A percentile compares a stretch with the other conserved stretches of the same genome.
Conservation (phyloP, 192 early-diverging fungal genomes). For the Paraglomus occultum region DNA sequence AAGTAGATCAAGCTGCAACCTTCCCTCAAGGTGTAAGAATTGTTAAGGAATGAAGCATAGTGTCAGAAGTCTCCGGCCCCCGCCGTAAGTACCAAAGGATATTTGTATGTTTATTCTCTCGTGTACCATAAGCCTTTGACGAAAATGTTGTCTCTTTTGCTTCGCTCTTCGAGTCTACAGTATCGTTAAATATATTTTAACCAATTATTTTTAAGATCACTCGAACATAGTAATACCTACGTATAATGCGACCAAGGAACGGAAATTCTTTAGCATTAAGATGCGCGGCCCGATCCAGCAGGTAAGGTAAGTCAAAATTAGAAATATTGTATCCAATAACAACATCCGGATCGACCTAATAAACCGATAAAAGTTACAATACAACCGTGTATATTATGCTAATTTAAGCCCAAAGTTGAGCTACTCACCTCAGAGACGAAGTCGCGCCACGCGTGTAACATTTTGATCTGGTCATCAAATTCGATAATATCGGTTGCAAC, state of each 20-base stretch:
- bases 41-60: background rate
- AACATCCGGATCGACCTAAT: slow-evolving; percentile 83
- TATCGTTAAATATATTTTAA: too few species aligned
- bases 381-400: background rate
- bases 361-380: slow-evolving; percentile 9
- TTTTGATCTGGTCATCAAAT: slow-evolving; percentile 74
- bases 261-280: slow-evolving; percentile 77
- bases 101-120: slow-evolving; percentile 87
- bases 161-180: slow-evolving; percentile 54
- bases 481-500: slow-evolving; percentile 83
- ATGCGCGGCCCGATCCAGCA: slow-evolving; percentile 83
- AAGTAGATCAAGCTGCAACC: slow-evolving; percentile 90
- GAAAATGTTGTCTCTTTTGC: slow-evolving; percentile 83
- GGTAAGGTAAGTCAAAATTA: slow-evolving; percentile 97
- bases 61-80: background rate
- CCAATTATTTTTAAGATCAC: background rate
- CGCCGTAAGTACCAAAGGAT: slow-evolving; percentile 24
- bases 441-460: slow-evolving; percentile 81
- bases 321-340: slow-evolving; percentile 96
- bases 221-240: slow-evolving; percentile 12
- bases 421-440: slow-evolving; percentile 66
- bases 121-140: slow-evolving; percentile 91
- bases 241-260: slow-evolving; percentile 75
- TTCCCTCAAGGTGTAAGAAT: slow-evolving; percentile 66
- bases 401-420: background rate